Base-by-base conservation (phyloP, 2,329 filamentous ascomycete species). In the Acephala macrosclerotiorum region DNA sequence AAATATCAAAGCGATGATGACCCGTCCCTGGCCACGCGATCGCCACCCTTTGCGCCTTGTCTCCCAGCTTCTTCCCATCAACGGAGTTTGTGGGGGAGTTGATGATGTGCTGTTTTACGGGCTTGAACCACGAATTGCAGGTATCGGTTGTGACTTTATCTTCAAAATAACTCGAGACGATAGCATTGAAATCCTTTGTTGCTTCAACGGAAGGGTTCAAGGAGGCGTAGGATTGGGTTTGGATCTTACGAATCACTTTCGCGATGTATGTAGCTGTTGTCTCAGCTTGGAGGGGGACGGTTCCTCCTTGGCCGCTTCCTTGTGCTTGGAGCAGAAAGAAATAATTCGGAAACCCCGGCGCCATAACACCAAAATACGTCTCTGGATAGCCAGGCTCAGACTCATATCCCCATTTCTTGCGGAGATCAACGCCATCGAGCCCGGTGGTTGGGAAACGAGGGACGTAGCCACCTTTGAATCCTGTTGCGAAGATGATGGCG, bases 381-480 rank as follows among this genome's bases (percentile, higher is more conserved):
- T 42, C 38, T 14, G 38, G 38, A n/a, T 42, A 42, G 4, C 38
- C 38, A 42, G 38, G 38, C 12, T 4, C 4, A 3, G 38, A 42
- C 12, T 42, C 12, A 42, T 16, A 42, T 14, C 38, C 18, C 38
- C 38, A 42, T 12, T 42, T 42, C 18, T 14, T 12, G 12, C 12
- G 12, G 5, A 42, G 38, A n/a, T 42, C 38, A 42, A 42, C 38
- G 4, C 38, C 38, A 42, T 42, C 38, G 14, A 42, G 4, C 18
- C 38, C 38, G 14, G 14, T 42, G 38, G 38, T 42, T 4, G 38
- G 38, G 18, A 42, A 42, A 16, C 38, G 12, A 16, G 38, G 38
- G 3, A 42, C 38, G 18, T 42, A 42, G 3, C 12, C 38, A 14
- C 38, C 75, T 53, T 79, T 61, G 67, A 78, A 80, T 26, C 65